Conservation (phyloP, 495 filamentous ascomycete species). For the Penicillium coprophilum region DNA sequence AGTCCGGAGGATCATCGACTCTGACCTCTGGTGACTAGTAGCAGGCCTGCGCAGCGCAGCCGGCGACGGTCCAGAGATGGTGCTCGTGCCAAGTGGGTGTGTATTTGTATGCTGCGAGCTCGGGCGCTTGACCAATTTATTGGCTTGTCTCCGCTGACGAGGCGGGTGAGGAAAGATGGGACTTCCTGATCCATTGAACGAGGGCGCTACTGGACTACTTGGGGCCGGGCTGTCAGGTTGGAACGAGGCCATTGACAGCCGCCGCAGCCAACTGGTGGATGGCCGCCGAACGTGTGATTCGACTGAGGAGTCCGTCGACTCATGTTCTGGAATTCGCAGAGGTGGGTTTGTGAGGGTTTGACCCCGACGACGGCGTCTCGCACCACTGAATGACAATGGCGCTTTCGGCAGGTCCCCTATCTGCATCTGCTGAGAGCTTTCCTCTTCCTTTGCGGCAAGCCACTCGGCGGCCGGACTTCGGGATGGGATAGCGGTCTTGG, state of each 20-base stretch:
- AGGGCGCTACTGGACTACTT: slow-evolving; percentile 63
- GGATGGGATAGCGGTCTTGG: slow-evolving; percentile 26
- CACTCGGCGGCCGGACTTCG: slow-evolving; percentile 18
- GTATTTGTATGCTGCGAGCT: slow-evolving; percentile 58
- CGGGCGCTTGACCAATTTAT: slow-evolving; percentile 87
- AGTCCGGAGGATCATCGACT: slow-evolving; percentile 58
- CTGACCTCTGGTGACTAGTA: slow-evolving; percentile 83
- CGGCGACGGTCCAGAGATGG: slow-evolving; percentile 50
- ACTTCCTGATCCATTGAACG: slow-evolving; percentile 68
- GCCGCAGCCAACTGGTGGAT: slow-evolving; percentile 72
- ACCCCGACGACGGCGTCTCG: slow-evolving; percentile 41
- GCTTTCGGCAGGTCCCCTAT: slow-evolving; percentile 26
- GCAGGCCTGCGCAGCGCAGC: slow-evolving; percentile 71
- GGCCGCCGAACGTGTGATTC: slow-evolving; percentile 47
- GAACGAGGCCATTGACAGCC: slow-evolving; percentile 73
- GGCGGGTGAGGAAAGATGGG: slow-evolving; percentile 56
- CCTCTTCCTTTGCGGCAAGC: slow-evolving; percentile 12
- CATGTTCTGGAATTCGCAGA: slow-evolving; percentile 29
- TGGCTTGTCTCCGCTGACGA: slow-evolving; percentile 57
- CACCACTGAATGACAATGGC: slow-evolving; percentile 56
- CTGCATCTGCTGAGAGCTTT: slow-evolving; percentile 13
- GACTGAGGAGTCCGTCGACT: slow-evolving; percentile 34
- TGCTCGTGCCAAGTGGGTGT: slow-evolving; percentile 29
- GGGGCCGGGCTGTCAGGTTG: slow-evolving; percentile 68
- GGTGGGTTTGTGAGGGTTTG: slow-evolving; percentile 42